Evolutionary conservation across 345 rosid species (phyloP), one percentile per base, ranked within the genome.

Genomic region (Linum trigynum): DNA sequence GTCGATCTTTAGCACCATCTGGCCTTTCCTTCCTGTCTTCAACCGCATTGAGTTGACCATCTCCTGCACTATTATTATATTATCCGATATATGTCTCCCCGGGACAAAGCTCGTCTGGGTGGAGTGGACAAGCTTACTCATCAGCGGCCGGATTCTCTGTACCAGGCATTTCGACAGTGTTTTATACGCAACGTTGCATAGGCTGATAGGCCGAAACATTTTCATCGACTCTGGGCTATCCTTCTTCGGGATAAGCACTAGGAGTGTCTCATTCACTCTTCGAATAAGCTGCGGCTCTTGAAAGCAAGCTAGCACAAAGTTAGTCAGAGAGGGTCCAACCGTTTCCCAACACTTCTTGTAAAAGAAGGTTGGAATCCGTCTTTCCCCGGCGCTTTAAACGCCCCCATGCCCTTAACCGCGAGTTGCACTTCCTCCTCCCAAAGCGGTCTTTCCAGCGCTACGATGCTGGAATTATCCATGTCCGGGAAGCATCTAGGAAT

Each of bases 21-120:
- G 17, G 1, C 59, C 59, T 11, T 1, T 57, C 1, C 2, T 17
- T 12, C 59, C 59, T 5, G 14, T 57, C 32, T 57, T 57, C 8
- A 2, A 16, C 2, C 32, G 3, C 59, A 57, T 57, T 5, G 32
- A 57, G 59, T 57, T 16, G 1, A 57, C 7, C 1, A 57, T 35
- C 17, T 57, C 9, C 59, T 57, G 59, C 9, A 57, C 14, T 12
- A 57, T 57, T 10, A 57, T 8, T 5, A 57, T 5, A 57, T 57
- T 57, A 5, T 57, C 32, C 14, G 59, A 11, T 10, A 57, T 57
- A 2, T 57, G 59, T 5, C 32, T 2, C 2, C 32, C 59, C 14
- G 59, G 59, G 32, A 57, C 59, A 57, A 57, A 57, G 32, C 59
- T 57, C n/a, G n/a, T n/a, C n/a, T n/a, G n/a, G n/a, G n/a, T n/a